Evolutionary conservation across 2,329 filamentous ascomycete species (phyloP).

Genomic region (Biscogniauxia sp.): DNA sequence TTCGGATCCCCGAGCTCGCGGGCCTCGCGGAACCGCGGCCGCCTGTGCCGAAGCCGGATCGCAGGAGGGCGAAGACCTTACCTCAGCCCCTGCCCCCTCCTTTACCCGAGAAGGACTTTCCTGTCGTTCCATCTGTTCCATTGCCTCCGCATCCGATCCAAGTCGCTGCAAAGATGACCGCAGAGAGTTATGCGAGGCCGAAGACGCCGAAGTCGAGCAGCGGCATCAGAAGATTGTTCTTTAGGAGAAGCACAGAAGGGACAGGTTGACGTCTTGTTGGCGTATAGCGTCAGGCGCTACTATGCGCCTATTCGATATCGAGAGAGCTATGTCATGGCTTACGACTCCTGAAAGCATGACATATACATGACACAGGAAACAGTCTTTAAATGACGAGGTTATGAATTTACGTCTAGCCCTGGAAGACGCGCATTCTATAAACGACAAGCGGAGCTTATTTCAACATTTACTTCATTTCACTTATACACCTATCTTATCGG

Average conservation of each 20-base stretch:
- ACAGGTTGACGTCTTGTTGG: constrained; percentile 4
- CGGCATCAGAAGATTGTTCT: constrained; percentile 25
- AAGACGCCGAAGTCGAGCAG: constrained; percentile 21
- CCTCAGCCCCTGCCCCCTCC: constrained; percentile 7
- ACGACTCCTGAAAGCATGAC: background rate
- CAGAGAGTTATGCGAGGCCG: constrained; percentile 12
- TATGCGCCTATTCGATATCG: background rate
- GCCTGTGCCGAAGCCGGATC: constrained; percentile 19
- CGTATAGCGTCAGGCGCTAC: background rate
- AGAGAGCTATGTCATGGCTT: background rate
- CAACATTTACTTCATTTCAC: background rate
- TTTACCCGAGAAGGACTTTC: constrained; percentile 12
- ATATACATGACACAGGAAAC: background rate
- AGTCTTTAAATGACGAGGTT: background rate
- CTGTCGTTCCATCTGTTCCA: constrained; percentile 11
- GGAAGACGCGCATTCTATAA: background rate
- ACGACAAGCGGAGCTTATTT: background rate
- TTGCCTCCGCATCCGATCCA: constrained; percentile 17
- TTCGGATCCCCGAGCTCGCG: constrained; percentile 30
- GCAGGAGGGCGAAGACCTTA: constrained; percentile 16
- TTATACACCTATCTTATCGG: background rate
- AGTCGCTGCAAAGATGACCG: constrained; percentile 9
- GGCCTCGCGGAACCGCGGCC: constrained; percentile 15
- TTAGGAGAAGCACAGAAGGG: constrained; percentile 19
- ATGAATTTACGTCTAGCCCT: background rate